Percentiles rank a stretch among this genome's conserved stretches.
These are phyloP conservation scores for Mucor indicus DNA, from an alignment of 371 early-diverging fungal genomes.

Conservation along the genomic window DNA sequence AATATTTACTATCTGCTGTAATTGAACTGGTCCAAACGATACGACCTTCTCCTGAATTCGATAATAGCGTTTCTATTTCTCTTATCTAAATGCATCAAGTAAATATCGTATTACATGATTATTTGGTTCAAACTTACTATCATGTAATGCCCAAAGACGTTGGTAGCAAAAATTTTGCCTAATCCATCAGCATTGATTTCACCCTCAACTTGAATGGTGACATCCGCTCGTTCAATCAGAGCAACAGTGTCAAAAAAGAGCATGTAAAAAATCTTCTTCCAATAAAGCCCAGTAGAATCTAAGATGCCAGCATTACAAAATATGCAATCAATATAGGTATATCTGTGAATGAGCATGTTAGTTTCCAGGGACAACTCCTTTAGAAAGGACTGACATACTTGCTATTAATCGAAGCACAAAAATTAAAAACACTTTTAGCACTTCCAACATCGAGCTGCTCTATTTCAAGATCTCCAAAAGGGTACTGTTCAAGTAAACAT, in stretches of 20 bases:
- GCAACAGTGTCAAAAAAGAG: conserved; percentile 56
- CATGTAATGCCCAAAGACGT: conserved; percentile 88
- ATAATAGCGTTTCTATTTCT: conserved; percentile 52
- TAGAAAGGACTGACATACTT: conserved; percentile 18
- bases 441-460: conserved; percentile 59
- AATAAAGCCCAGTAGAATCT: conserved; percentile 53
- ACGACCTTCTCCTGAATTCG: conserved; percentile 52
- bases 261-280: conserved; percentile 39
- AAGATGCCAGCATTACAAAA: conserved; percentile 86
- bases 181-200: conserved; percentile 67
- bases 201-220: conserved; percentile 57
- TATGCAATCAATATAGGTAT: conserved; percentile 57
- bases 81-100: no score
- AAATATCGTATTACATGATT: no score
- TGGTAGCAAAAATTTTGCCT: conserved; percentile 78
- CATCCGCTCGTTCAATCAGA: conserved; percentile 67
- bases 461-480: conserved; percentile 39
- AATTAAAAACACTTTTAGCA: conserved; percentile 39
- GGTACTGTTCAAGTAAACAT: conserved; percentile 42
- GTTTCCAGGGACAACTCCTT: no score
- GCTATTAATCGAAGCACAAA: conserved; percentile 19
- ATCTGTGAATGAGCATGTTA: conserved; percentile 18
- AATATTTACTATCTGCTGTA: conserved; percentile 52
- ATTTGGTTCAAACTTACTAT: conserved; percentile 47
- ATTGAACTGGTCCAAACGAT: conserved; percentile 83